Evolutionary conservation across 495 filamentous ascomycete species (phyloP).

Genomic region (Xylaria scruposa): DNA sequence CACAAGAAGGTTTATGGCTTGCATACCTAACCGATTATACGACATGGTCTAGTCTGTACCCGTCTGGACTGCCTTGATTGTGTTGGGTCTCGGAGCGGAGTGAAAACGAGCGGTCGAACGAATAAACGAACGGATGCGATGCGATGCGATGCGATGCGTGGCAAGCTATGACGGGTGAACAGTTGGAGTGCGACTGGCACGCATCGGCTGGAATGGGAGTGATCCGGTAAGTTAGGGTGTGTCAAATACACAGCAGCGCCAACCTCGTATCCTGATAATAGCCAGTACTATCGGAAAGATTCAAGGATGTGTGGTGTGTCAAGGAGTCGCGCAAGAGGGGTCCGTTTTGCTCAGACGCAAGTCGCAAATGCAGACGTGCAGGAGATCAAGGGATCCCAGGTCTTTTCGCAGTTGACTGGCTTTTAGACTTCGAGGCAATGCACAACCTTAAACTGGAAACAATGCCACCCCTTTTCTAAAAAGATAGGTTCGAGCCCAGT

Average conservation of each 20-base stretch:
- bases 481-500: neutral
- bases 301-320: conserved; percentile 12
- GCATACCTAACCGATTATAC: conserved; percentile 78
- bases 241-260: conserved; percentile 3
- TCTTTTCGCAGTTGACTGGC: conserved; percentile 16
- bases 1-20: conserved; percentile 24
- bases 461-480: conserved; percentile 11
- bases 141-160: conserved; percentile 20
- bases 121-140: conserved; percentile 14
- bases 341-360: conserved; percentile 6
- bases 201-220: conserved; percentile 20
- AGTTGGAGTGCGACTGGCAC: conserved; percentile 25
- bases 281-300: conserved; percentile 8
- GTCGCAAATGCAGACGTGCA: neutral
- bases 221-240: conserved; percentile 15
- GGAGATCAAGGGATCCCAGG: conserved; percentile 20
- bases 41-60: conserved; percentile 53
- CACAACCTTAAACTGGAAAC: neutral
- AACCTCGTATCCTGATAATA: conserved; percentile 15
- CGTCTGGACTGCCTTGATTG: neutral
- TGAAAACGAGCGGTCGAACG: neutral
- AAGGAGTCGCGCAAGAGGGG: conserved; percentile 21
- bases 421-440: conserved; percentile 4
- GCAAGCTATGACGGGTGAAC: conserved; percentile 16
- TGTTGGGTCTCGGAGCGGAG: neutral